Percentiles rank a stretch among this genome's conserved stretches.
Evolutionary conservation across 2,329 filamentous ascomycete species (phyloP).

Genomic region (Aspergillus calidoustus): DNA sequence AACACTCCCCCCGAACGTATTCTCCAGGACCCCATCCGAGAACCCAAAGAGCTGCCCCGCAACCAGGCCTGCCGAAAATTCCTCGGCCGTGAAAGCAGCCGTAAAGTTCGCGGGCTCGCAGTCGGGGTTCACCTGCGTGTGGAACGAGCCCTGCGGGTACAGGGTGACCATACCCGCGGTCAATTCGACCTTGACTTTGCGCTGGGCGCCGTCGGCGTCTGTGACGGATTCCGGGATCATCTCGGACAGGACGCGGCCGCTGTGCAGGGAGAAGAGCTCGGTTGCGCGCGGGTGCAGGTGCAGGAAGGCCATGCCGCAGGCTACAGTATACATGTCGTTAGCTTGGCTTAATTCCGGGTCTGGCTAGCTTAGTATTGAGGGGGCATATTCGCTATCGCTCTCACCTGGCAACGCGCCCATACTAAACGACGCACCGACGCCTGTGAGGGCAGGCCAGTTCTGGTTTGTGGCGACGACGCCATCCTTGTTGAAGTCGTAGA

Average conservation of each 20-base stretch:
- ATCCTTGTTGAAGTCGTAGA: slow-evolving; percentile 27
- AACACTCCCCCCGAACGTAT: slow-evolving; percentile 27
- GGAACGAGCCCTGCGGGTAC: slow-evolving; percentile 32
- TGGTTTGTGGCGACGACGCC: slow-evolving; percentile 23
- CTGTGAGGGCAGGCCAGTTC: slow-evolving; percentile 26
- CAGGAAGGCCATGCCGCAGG: slow-evolving; percentile 32
- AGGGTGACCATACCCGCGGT: slow-evolving; percentile 27
- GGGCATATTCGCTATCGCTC: background rate
- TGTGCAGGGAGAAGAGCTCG: slow-evolving; percentile 27
- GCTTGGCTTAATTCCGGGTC: too few species aligned
- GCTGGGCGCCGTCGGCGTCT: slow-evolving; percentile 23
- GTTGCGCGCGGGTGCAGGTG: slow-evolving; percentile 33
- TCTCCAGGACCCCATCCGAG: slow-evolving; percentile 26
- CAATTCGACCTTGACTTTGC: slow-evolving; percentile 25
- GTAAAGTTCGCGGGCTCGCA: slow-evolving; percentile 31
- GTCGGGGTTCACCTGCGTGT: slow-evolving; percentile 33
- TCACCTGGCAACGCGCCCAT: slow-evolving; percentile 27
- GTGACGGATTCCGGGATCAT: slow-evolving; percentile 27
- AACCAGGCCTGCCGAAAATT: slow-evolving; percentile 28
- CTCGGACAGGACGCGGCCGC: slow-evolving; percentile 24
- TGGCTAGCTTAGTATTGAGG: too few species aligned
- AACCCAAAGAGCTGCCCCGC: slow-evolving; percentile 26
- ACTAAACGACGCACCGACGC: slow-evolving; percentile 25
- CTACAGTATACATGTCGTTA: slow-evolving; percentile 14
- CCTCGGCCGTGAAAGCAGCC: slow-evolving; percentile 29